Evolutionary conservation across 1,284 basidiomycete genomes (phyloP).

Genomic region (Sporisorium sorghi): DNA sequence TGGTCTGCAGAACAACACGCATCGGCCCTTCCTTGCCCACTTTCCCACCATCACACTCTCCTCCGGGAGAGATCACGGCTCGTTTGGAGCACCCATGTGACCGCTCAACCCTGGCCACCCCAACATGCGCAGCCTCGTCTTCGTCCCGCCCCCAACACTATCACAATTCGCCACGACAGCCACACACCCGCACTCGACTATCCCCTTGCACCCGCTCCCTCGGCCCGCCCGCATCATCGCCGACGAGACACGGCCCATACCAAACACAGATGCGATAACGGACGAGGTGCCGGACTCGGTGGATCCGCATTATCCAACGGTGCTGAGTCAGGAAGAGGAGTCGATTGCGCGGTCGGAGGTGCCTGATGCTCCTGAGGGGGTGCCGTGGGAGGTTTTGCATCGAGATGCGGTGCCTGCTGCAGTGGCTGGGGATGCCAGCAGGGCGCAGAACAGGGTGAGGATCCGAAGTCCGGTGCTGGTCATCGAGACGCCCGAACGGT

Average conservation of each 20-base stretch:
- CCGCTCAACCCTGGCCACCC: neutral
- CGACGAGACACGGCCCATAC: constrained; percentile 3
- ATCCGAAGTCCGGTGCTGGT: constrained; percentile 29
- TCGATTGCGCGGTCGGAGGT: constrained; percentile 12
- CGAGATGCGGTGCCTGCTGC: neutral
- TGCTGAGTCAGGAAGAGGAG: neutral
- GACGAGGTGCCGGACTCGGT: constrained; percentile 20
- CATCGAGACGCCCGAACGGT: constrained; percentile 30
- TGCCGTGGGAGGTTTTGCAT: constrained; percentile 22
- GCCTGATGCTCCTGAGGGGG: constrained; percentile 1
- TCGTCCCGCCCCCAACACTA: constrained; percentile 18
- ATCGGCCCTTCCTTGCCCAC: no score
- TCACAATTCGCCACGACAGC: constrained; percentile 2
- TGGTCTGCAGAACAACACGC: no score
- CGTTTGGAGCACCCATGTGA: neutral
- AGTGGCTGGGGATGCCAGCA: neutral
- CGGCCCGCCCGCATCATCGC: neutral
- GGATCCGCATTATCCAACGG: constrained; percentile 6
- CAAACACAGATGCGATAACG: neutral
- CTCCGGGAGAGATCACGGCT: neutral
- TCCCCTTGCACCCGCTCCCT: neutral
- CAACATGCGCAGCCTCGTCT: constrained; percentile 19
- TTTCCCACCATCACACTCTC: neutral
- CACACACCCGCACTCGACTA: neutral
- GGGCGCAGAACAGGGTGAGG: constrained; percentile 23